Conservation (phyloP, 257 asterid genomes). For the Scutellaria minor region DNA sequence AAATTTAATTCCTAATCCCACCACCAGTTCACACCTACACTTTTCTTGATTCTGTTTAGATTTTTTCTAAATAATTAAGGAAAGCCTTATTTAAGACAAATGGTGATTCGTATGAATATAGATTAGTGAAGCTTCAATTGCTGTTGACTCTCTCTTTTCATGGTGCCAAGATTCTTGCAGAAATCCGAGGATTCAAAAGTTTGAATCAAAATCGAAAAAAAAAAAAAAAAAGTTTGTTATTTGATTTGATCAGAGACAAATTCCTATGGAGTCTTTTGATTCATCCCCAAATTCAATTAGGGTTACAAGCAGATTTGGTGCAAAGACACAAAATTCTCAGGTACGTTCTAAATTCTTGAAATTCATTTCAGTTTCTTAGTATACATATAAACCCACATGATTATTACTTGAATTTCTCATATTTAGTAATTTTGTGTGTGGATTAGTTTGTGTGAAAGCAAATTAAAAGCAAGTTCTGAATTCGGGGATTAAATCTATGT, state of each 20-base stretch:
- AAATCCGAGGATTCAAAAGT: constrained; percentile 25
- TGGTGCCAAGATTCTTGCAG: constrained; percentile 26
- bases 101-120: constrained; percentile 3
- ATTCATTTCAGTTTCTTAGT: not conserved
- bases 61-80: constrained; percentile 4
- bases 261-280: constrained; percentile 52
- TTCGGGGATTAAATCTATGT: constrained; percentile 21
- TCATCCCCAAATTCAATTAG: constrained; percentile 58
- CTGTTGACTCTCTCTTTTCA: constrained; percentile 38
- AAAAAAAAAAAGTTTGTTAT: constrained; percentile 34
- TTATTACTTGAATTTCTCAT: constrained; percentile 9
- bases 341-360: constrained; percentile 43
- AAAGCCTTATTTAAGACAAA: not conserved
- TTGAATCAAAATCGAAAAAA: not conserved
- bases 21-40: constrained; percentile 15
- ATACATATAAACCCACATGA: not conserved
- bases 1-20: not conserved
- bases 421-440: not conserved
- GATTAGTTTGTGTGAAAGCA: not conserved
- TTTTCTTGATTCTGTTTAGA: constrained; percentile 30
- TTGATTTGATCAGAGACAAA: constrained; percentile 32
- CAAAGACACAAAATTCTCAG: constrained; percentile 53
- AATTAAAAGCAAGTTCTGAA: not conserved
- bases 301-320: constrained; percentile 46
- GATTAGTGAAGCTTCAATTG: constrained; percentile 37